Percentiles rank a stretch among this genome's conserved stretches.
Conservation (phyloP, 148 eudicot genomes). For the Simmondsia chinensis region DNA sequence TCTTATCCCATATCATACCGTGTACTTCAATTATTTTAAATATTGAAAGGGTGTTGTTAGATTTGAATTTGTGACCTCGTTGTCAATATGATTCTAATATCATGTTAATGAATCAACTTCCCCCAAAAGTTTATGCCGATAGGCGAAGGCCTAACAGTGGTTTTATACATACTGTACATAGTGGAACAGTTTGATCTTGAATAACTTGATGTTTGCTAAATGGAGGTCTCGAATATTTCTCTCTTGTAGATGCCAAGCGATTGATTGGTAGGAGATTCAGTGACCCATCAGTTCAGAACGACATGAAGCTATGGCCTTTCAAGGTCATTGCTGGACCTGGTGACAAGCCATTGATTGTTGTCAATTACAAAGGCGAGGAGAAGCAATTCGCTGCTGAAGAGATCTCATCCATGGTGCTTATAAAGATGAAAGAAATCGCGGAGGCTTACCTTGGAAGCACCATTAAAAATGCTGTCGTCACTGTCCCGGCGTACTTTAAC, state of each 20-base stretch:
- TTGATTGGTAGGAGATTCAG: conserved; percentile 45
- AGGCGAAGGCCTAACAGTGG: too few species aligned
- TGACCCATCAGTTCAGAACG: conserved; percentile 39
- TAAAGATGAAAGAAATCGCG: conserved; percentile 44
- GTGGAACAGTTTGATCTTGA: not conserved
- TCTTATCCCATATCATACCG: too few species aligned
- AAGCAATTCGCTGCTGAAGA: conserved; percentile 43
- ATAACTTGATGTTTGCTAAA: too few species aligned
- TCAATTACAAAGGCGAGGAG: conserved; percentile 36
- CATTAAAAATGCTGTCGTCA: conserved; percentile 43
- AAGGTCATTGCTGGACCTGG: conserved; percentile 39
- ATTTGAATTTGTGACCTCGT: too few species aligned
- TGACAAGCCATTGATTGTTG: conserved; percentile 47
- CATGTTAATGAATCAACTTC: too few species aligned
- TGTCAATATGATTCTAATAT: too few species aligned
- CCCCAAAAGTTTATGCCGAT: too few species aligned
- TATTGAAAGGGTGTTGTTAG: too few species aligned
- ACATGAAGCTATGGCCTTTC: conserved; percentile 50
- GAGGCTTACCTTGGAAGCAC: conserved; percentile 35
- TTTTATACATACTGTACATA: too few species aligned
- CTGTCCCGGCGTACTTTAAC: conserved; percentile 47
- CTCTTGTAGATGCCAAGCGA: conserved; percentile 42
- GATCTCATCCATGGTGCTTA: conserved; percentile 43
- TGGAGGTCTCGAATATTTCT: too few species aligned
- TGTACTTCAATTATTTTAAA: too few species aligned